Base-by-base conservation (phyloP, 768 basidiomycete genomes). In the Peribolospora kevripleyi region DNA sequence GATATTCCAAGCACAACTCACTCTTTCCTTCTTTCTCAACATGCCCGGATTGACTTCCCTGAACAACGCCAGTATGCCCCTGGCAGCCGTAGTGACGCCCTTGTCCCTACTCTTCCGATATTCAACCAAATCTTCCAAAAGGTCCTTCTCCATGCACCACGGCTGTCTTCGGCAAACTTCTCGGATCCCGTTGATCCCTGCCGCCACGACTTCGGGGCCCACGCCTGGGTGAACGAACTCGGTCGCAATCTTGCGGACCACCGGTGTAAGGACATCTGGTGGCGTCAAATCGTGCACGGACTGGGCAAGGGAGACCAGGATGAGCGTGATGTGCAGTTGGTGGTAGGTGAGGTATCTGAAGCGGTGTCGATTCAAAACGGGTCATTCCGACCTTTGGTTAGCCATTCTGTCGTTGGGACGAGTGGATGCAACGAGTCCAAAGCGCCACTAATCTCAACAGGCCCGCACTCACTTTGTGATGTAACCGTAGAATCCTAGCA, bases 211-310 rank as follows among this genome's bases (percentile, higher is more conserved):
- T 67, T 95, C 88, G 61, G 81, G 77, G 1, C 85, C 85, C 3
- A 97, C 93, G 50, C 93, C 93, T 0, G 91, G 90, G 67, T 97
- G 90, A 2, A 98, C 83, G 61, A 97, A 98, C 65, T 98, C 91
- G 62, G 82, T 78, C 0, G 90, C 88, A 55, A 98, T 70, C 68
- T 97, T 98, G 51, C 78, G 75, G 55, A 98, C 71, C 48, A 90
- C 83, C 9, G 93, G 93, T 4, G 77, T 79, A 5, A 98, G 71
- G 3, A 75, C 84, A 64, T 95, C 90, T 0, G 91, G 91, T 2
- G 90, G 93, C 0, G 88, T 93, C 50, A 91, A 75, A 47, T 91
- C 84, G 66, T 98, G 93, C 0, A 87, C 83, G 10, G 84, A 87
- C 65, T 95, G 87, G 13, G 88, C 90, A 55, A 98, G 79, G 2